These are phyloP conservation scores for Leonotis leonurus DNA, from an alignment of 257 asterid genomes.

Conservation along the genomic window DNA sequence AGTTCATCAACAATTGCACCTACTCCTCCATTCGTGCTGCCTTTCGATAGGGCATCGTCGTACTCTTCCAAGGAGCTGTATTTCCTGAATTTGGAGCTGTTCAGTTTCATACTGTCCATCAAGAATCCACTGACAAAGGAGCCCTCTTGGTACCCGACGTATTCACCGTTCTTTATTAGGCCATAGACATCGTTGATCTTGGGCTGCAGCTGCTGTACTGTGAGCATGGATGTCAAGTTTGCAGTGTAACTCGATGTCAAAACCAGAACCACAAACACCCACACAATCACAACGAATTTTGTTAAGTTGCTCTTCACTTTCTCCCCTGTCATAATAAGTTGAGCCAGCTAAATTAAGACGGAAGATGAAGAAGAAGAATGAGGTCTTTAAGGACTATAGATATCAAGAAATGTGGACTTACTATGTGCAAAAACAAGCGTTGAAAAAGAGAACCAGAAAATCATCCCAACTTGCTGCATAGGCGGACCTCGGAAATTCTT, in stretches of 20 bases:
- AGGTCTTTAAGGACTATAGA: background rate
- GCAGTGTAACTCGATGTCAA: constrained; percentile 51
- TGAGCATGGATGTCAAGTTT: too few species aligned
- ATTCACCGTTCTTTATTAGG: constrained; percentile 26
- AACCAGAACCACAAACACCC: constrained; percentile 50
- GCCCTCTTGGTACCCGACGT: constrained; percentile 38
- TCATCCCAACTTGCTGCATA: constrained; percentile 36
- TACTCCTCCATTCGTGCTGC: constrained; percentile 39
- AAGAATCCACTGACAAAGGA: constrained; percentile 30
- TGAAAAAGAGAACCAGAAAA: constrained; percentile 52
- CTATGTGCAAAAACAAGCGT: too few species aligned
- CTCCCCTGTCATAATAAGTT: constrained; percentile 32
- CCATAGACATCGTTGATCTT: constrained; percentile 1
- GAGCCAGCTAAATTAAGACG: background rate
- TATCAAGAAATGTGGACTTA: constrained; percentile 17
- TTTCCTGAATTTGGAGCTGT: constrained; percentile 14
- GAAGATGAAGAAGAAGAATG: background rate
- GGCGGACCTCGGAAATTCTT: constrained; percentile 38
- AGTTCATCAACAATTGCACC: constrained; percentile 47
- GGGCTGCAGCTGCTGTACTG: constrained; percentile 51
- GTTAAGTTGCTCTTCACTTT: constrained; percentile 41
- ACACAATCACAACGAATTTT: constrained; percentile 40
- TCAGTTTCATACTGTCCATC: constrained; percentile 14
- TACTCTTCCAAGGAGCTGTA: constrained; percentile 27
- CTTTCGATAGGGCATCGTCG: constrained; percentile 37